These are phyloP conservation scores for Phaffia tasmanica DNA, from an alignment of 768 basidiomycete species.

Conservation along the genomic window DNA sequence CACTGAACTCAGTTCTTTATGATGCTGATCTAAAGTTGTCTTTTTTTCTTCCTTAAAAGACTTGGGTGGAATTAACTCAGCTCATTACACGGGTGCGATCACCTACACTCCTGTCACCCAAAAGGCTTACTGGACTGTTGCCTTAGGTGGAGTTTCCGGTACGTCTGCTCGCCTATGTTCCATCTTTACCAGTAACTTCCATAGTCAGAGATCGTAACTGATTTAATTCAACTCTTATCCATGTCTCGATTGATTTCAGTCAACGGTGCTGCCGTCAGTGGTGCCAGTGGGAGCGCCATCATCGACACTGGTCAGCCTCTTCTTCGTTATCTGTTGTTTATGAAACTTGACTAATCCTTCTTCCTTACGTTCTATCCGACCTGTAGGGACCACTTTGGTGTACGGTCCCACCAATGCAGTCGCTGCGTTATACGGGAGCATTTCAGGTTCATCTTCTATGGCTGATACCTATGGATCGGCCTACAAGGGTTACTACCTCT, in stretches of 20 bases:
- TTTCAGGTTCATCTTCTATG: constrained; percentile 11
- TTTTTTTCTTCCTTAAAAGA: too few species aligned
- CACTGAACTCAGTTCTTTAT: too few species aligned
- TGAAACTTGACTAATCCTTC: too few species aligned
- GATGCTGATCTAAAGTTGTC: too few species aligned
- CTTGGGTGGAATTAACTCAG: constrained; percentile 9
- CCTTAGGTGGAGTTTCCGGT: constrained; percentile 1
- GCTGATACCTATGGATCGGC: not conserved
- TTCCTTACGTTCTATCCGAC: too few species aligned
- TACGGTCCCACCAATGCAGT: constrained; percentile 12
- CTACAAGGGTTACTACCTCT: constrained; percentile 14
- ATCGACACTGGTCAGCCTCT: constrained; percentile 6
- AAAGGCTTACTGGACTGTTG: constrained; percentile 13
- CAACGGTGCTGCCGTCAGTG: not conserved
- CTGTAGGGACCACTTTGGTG: constrained; percentile 1
- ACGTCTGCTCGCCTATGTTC: too few species aligned
- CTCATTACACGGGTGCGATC: constrained; percentile 9
- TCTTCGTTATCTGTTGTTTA: too few species aligned
- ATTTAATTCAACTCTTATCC: not conserved
- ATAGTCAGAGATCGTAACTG: not conserved
- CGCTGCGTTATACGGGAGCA: not conserved
- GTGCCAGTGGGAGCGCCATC: not conserved
- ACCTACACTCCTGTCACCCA: constrained; percentile 10
- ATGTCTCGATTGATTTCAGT: not conserved
- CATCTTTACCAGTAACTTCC: not conserved